Percentiles rank a stretch among this genome's conserved stretches.
Evolutionary conservation across 2,329 filamentous ascomycete species (phyloP).

Genomic region (Ophiostoma ulmi): DNA sequence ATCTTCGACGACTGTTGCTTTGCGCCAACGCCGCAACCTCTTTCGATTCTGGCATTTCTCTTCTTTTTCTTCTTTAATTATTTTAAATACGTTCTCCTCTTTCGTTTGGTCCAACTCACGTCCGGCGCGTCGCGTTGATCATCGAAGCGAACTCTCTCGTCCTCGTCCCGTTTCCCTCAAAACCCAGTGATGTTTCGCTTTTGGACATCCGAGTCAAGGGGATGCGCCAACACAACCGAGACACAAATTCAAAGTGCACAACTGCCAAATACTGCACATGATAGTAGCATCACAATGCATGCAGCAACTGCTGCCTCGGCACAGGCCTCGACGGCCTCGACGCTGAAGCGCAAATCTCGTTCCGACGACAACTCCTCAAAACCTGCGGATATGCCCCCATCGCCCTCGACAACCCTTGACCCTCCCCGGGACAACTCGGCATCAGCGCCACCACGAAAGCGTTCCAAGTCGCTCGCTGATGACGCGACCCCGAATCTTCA

Average conservation of each 20-base stretch:
- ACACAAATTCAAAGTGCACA: background rate
- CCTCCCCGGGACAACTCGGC: background rate
- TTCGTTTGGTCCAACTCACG: conserved; percentile 13
- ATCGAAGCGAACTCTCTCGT: background rate
- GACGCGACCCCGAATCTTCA: background rate
- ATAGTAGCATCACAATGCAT: background rate
- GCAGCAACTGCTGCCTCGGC: conserved; percentile 18
- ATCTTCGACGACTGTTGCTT: background rate
- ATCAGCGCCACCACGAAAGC: conserved; percentile 21
- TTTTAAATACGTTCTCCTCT: background rate
- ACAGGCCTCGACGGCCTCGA: conserved; percentile 2
- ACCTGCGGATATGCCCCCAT: conserved; percentile 20
- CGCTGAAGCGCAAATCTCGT: conserved; percentile 27
- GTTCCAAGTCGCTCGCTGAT: conserved; percentile 34
- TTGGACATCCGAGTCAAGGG: conserved; percentile 54
- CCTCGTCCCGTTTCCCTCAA: conserved; percentile 33
- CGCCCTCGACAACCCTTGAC: conserved; percentile 6
- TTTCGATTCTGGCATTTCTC: background rate
- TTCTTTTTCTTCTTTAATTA: conserved; percentile 14
- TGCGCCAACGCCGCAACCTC: background rate
- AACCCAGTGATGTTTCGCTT: conserved; percentile 54
- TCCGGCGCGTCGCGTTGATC: conserved; percentile 20
- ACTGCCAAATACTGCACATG: background rate
- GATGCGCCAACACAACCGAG: conserved; percentile 49
- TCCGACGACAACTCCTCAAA: background rate